A percentile compares a stretch with the other conserved stretches of the same genome.
phyloP scores from a whole-genome alignment of 2,329 filamentous ascomycete genomes.

The Elsinoe batatas region DNA sequence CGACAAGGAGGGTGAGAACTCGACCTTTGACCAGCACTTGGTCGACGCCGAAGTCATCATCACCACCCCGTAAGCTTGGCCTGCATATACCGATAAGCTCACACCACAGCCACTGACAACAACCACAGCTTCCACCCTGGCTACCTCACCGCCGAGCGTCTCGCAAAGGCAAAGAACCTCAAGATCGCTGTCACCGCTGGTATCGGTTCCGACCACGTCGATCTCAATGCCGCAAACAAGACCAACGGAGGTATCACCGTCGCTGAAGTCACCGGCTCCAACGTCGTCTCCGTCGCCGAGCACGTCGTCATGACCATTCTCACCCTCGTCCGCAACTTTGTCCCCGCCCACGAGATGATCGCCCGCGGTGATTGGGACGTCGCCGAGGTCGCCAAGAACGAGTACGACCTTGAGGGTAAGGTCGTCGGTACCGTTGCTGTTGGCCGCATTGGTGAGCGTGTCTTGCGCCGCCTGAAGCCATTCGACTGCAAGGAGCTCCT shows the following conservation, averaged over 20 bases:
- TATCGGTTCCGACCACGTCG: conserved; percentile 97
- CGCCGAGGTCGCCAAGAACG: conserved; percentile 91
- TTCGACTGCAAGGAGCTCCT: conserved; percentile 99
- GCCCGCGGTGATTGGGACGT: conserved; percentile 87
- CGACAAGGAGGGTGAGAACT: conserved; percentile 92
- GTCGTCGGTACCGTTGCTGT: conserved; percentile 96
- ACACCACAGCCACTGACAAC: neutral
- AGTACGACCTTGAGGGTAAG: conserved; percentile 96
- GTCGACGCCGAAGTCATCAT: conserved; percentile 98
- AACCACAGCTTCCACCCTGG: conserved; percentile 80
- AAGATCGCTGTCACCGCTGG: conserved; percentile 95
- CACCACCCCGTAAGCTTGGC: conserved; percentile 69
- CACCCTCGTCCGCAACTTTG: conserved; percentile 91
- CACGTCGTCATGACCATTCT: conserved; percentile 99
- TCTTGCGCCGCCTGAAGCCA: conserved; percentile 86
- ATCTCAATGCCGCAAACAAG: conserved; percentile 93
- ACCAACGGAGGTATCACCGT: conserved; percentile 97
- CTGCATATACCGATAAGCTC: neutral
- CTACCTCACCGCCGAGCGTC: conserved; percentile 91
- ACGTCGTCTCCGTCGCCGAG: conserved; percentile 97
- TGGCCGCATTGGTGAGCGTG: conserved; percentile 95
- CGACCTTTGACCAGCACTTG: conserved; percentile 88
- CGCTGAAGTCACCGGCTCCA: conserved; percentile 94
- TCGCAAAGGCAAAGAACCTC: conserved; percentile 97
- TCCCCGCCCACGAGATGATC: conserved; percentile 92